Evolutionary conservation across 2,329 filamentous ascomycete genomes (phyloP).

Genomic region (Arachnomyces sp.): DNA sequence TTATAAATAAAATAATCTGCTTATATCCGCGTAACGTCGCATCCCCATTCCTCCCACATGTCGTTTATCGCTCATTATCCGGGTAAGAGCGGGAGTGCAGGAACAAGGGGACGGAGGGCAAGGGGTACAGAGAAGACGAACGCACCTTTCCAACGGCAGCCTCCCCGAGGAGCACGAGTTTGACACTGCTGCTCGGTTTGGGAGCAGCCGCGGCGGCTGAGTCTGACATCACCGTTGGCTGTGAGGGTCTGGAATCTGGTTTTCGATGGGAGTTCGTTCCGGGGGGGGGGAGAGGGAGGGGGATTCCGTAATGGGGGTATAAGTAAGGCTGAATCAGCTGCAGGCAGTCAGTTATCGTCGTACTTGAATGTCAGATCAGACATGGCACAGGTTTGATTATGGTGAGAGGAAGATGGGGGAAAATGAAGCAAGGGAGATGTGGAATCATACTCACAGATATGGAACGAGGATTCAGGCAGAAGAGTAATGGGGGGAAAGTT

Average conservation of each 20-base stretch:
- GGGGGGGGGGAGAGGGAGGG: too few relatives aligned
- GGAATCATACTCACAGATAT: background rate
- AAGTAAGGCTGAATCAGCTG: background rate
- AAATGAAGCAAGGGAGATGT: too few relatives aligned
- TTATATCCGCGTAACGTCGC: too few relatives aligned
- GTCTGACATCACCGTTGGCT: conserved; percentile 55
- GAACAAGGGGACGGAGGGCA: background rate
- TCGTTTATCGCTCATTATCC: too few relatives aligned
- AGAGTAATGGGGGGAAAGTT: too few relatives aligned
- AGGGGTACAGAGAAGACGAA: conserved; percentile 2
- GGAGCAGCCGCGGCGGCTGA: conserved; percentile 56
- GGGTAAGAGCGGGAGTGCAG: background rate
- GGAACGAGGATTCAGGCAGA: background rate
- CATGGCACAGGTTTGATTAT: too few relatives aligned
- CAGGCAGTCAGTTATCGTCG: background rate
- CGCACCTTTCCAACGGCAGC: conserved; percentile 95
- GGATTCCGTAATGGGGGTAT: background rate
- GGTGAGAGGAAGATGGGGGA: background rate
- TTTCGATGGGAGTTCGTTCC: too few relatives aligned
- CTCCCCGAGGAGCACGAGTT: conserved; percentile 95
- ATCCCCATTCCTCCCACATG: too few relatives aligned
- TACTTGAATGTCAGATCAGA: background rate
- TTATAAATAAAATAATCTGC: conserved; percentile 2
- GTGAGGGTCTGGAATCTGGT: background rate
- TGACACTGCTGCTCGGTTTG: conserved; percentile 99